These are phyloP conservation scores for Cucumis melo DNA, from an alignment of 306 rosid species.

Conservation along the genomic window DNA sequence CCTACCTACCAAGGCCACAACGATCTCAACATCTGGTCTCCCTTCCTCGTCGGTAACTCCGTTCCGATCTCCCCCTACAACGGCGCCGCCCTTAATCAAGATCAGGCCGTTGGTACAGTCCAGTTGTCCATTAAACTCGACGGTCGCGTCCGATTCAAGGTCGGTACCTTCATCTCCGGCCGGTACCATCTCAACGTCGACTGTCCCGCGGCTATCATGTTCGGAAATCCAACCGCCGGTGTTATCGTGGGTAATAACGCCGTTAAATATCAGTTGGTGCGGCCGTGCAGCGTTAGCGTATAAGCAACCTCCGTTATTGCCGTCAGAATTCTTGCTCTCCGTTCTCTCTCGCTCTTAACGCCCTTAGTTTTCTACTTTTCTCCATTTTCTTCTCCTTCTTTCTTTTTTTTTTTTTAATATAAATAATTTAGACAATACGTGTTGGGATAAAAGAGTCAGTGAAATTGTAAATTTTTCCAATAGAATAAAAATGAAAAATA, in stretches of 20 bases:
- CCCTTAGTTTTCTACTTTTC: slow-evolving; percentile 5
- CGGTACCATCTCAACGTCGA: slow-evolving; percentile 54
- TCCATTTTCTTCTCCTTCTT: background rate
- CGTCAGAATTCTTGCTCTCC: background rate
- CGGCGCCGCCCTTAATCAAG: slow-evolving; percentile 21
- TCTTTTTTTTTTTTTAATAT: background rate
- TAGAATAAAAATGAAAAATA: background rate
- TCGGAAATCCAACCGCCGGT: slow-evolving; percentile 28
- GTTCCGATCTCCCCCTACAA: slow-evolving; percentile 74
- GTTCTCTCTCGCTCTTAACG: slow-evolving; percentile 2
- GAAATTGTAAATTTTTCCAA: background rate
- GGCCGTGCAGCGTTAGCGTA: slow-evolving; percentile 49
- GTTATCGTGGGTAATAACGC: slow-evolving; percentile 32
- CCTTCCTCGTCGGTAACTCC: slow-evolving; percentile 44
- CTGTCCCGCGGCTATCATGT: slow-evolving; percentile 54
- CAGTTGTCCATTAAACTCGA: slow-evolving; percentile 28
- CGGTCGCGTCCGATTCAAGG: slow-evolving; percentile 79
- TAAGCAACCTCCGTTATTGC: slow-evolving; percentile 15
- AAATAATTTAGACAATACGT: background rate
- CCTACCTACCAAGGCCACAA: slow-evolving; percentile 78
- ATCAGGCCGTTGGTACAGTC: slow-evolving; percentile 38
- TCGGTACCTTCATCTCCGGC: slow-evolving; percentile 59
- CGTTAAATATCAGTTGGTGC: slow-evolving; percentile 56
- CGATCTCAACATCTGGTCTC: slow-evolving; percentile 70
- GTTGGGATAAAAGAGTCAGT: background rate